Conservation (phyloP, 1,284 basidiomycete species). For the Ustanciosporium gigantosporum region DNA sequence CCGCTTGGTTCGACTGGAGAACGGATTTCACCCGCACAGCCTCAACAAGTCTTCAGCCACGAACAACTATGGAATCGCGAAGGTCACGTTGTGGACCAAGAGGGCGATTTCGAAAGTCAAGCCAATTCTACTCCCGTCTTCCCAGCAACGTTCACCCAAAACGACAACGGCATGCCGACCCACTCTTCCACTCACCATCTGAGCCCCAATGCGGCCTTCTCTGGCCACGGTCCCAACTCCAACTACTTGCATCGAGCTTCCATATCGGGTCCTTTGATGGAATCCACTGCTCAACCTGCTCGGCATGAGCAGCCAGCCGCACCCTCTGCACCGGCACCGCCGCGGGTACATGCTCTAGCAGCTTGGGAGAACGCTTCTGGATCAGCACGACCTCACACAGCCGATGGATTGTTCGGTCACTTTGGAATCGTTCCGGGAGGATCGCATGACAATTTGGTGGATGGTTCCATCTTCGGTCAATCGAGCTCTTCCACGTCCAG, state of each 20-base stretch:
- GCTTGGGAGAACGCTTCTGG: conserved; percentile 50
- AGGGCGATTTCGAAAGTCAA: not conserved
- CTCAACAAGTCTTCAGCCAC: not conserved
- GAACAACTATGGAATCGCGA: not conserved
- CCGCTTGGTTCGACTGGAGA: not conserved
- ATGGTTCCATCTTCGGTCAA: conserved; percentile 3
- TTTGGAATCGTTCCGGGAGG: conserved; percentile 11
- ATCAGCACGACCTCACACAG: conserved; percentile 50
- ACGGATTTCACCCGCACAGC: not conserved
- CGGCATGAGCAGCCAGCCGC: conserved; percentile 2
- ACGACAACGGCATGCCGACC: not conserved
- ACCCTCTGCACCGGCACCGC: conserved; percentile 25
- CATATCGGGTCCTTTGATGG: conserved; percentile 46
- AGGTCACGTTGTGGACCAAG: not conserved
- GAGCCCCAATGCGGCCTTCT: too few species aligned
- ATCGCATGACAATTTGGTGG: conserved; percentile 9
- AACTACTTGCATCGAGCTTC: conserved; percentile 42
- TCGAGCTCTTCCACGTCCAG: conserved; percentile 10
- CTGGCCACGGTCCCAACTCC: too few species aligned
- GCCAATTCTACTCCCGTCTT: not conserved
- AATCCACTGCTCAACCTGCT: conserved; percentile 9
- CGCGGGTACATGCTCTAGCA: conserved; percentile 38
- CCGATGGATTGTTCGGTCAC: conserved; percentile 52
- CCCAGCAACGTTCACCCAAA: not conserved
- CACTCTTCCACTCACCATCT: not conserved